Percentiles rank a stretch among this genome's conserved stretches.
Evolutionary conservation across 345 rosid species (phyloP).

Genomic region (Linum lewisii): DNA sequence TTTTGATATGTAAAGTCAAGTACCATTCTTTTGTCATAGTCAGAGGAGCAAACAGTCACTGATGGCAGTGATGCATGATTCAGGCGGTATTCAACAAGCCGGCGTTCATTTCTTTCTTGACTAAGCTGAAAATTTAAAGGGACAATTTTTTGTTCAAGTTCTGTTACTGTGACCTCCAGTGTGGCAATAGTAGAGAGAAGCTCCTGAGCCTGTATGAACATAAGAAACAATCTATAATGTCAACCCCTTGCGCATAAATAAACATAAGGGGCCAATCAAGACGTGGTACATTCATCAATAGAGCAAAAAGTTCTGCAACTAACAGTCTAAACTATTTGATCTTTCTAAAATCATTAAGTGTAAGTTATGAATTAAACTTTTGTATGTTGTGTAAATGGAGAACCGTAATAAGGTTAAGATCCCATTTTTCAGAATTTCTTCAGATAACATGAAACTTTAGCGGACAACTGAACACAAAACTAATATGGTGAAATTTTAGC

Average conservation of each 20-base stretch:
- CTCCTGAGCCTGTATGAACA: conserved; percentile 53
- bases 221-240: conserved; percentile 1
- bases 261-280: no score
- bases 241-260: not conserved
- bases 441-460: not conserved
- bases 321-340: no score
- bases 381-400: no score
- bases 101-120: conserved; percentile 83
- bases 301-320: no score
- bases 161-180: conserved; percentile 58
- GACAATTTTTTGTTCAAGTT: conserved; percentile 74
- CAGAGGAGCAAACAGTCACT: conserved; percentile 25
- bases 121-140: conserved; percentile 84
- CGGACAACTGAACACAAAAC: not conserved
- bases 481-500: not conserved
- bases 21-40: conserved; percentile 20
- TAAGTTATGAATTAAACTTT: no score
- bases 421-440: not conserved
- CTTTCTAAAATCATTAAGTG: no score
- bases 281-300: no score
- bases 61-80: conserved; percentile 47
- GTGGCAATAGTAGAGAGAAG: conserved; percentile 51
- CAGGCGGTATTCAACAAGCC: conserved; percentile 69
- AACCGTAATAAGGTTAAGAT: no score
- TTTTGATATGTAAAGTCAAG: conserved; percentile 5